Conservation (phyloP, 352 stramenopile genomes). For the Aphanomyces stellatus region DNA sequence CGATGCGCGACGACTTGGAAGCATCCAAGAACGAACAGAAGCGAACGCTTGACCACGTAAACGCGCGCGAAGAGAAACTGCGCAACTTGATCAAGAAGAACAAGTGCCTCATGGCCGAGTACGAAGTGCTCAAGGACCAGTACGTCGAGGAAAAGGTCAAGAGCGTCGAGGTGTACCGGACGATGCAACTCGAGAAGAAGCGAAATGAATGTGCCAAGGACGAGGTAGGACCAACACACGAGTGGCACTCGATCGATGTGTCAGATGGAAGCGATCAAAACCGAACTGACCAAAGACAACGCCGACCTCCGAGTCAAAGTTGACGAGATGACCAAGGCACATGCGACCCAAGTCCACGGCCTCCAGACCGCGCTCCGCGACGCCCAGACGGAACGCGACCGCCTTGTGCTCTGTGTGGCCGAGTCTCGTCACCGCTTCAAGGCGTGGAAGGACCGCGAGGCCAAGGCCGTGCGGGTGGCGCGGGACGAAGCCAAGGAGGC, state of each 20-base stretch:
- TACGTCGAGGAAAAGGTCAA: slow-evolving; percentile 20
- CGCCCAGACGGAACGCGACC: slow-evolving; percentile 9
- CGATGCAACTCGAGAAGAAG: slow-evolving; percentile 16
- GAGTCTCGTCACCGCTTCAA: slow-evolving; percentile 16
- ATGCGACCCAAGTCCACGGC: background rate
- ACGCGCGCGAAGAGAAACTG: slow-evolving; percentile 17
- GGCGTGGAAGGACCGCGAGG: slow-evolving; percentile 12
- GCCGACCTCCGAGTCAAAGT: background rate
- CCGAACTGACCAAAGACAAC: background rate
- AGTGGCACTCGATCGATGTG: no score
- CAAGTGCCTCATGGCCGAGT: slow-evolving; percentile 20
- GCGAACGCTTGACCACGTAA: slow-evolving; percentile 9
- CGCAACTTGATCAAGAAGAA: slow-evolving; percentile 22
- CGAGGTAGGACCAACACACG: slow-evolving; percentile 8
- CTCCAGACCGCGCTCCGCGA: background rate
- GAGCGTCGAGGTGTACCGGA: slow-evolving; percentile 18
- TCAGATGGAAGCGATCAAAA: slow-evolving; percentile 11
- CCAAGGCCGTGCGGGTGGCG: background rate
- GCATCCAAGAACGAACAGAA: slow-evolving; percentile 13
- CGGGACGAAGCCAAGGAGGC: background rate
- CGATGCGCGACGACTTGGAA: slow-evolving; percentile 12
- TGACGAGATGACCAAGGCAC: background rate
- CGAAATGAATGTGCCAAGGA: background rate
- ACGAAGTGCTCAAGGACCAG: slow-evolving; percentile 20
- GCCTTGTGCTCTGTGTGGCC: slow-evolving; percentile 13